Percentiles rank a stretch among this genome's conserved stretches.
Evolutionary conservation across 768 basidiomycete genomes (phyloP).

Genomic region (Rhizopogon vulgaris): DNA sequence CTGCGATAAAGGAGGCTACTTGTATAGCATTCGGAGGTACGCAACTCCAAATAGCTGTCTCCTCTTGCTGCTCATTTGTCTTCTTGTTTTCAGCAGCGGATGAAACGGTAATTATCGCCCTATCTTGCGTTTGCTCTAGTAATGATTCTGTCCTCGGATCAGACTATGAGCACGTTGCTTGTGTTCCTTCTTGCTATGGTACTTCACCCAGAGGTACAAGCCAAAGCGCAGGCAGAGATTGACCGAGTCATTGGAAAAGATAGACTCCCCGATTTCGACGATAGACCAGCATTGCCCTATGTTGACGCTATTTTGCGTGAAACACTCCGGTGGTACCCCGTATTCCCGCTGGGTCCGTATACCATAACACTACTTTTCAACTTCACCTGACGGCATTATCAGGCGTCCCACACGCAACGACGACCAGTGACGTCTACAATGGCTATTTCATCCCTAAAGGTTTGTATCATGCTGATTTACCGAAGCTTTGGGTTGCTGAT

Average conservation of each 20-base stretch:
- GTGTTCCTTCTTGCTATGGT: conserved; percentile 1
- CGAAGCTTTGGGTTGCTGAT: too few species aligned
- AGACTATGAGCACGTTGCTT: conserved; percentile 8
- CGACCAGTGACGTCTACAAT: conserved; percentile 31
- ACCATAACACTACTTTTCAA: not conserved
- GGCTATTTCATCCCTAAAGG: conserved; percentile 47
- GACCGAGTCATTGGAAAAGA: conserved; percentile 5
- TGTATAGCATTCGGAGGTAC: conserved; percentile 13
- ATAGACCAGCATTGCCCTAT: conserved; percentile 2
- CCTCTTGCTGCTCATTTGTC: not conserved
- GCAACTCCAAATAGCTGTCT: too few species aligned
- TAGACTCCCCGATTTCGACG: conserved; percentile 2
- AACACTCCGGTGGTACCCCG: not conserved
- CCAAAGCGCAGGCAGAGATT: conserved; percentile 1
- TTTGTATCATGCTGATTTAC: not conserved
- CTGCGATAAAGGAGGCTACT: conserved; percentile 5
- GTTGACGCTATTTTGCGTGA: conserved; percentile 1
- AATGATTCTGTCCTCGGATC: not conserved
- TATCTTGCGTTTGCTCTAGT: not conserved
- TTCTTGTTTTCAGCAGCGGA: conserved; percentile 7
- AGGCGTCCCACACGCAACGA: conserved; percentile 19
- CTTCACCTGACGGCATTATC: not conserved
- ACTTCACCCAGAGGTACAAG: not conserved
- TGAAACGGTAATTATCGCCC: conserved; percentile 9
- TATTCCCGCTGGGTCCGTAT: not conserved